phyloP scores from a whole-genome alignment of 345 rosid species.

The Euclidium syriacum region DNA sequence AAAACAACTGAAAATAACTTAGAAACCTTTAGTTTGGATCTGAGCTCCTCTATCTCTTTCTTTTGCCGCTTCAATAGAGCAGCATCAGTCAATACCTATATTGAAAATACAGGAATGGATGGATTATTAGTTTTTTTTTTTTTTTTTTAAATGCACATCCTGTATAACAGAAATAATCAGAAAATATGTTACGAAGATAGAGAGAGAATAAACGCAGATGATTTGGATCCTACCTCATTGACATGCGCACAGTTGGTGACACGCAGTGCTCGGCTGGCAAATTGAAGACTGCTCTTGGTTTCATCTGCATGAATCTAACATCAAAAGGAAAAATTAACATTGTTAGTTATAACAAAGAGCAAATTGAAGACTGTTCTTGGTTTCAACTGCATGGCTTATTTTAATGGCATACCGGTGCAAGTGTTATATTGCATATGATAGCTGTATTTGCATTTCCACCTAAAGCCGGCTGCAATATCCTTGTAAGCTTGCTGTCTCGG shows the following conservation, averaged over 20 bases:
- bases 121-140: not conserved
- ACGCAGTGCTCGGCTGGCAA: constrained; percentile 93
- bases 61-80: constrained; percentile 94
- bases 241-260: constrained; percentile 89
- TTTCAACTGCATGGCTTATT: constrained; percentile 58
- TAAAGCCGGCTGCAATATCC: constrained; percentile 92
- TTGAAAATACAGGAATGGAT: constrained; percentile 10
- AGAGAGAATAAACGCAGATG: not conserved
- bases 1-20: not conserved
- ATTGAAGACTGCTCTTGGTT: constrained; percentile 94
- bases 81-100: constrained; percentile 86
- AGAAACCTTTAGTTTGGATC: constrained; percentile 75
- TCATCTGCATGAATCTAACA: constrained; percentile 90
- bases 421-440: constrained; percentile 91
- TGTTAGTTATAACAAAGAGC: constrained; percentile 15
- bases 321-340: constrained; percentile 18
- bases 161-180: not conserved
- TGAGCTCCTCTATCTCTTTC: constrained; percentile 96
- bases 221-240: constrained; percentile 64
- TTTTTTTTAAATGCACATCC: not conserved
- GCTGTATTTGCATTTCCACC: constrained; percentile 99
- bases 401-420: constrained; percentile 63
- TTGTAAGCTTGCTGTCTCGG: constrained; percentile 95
- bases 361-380: constrained; percentile 73
- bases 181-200: constrained; percentile 1